These are phyloP conservation scores for Haplosporangium sp. DNA, from an alignment of 371 early-diverging fungal genomes.

Conservation along the genomic window DNA sequence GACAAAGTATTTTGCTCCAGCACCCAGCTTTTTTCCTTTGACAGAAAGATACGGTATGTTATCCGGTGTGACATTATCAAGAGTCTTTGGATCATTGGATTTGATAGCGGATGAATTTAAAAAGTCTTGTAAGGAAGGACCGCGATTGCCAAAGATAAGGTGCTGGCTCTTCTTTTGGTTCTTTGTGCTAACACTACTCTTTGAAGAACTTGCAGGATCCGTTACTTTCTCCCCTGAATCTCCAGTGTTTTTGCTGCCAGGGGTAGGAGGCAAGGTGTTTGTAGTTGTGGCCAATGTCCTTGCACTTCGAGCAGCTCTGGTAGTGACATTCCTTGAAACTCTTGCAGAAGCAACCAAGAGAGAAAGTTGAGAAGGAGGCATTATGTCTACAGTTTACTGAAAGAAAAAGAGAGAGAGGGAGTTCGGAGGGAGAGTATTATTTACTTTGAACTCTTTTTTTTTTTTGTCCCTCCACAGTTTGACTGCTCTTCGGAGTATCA, in stretches of 20 bases:
- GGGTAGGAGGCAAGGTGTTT: constrained; percentile 13
- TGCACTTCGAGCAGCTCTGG: background rate
- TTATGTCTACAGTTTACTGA: background rate
- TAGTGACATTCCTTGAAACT: background rate
- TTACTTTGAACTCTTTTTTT: background rate
- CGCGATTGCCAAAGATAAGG: constrained; percentile 74
- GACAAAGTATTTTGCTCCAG: constrained; percentile 67
- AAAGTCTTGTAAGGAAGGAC: constrained; percentile 78
- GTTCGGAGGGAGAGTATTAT: no score
- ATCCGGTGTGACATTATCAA: constrained; percentile 50
- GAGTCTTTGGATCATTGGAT: constrained; percentile 24
- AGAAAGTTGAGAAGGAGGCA: constrained; percentile 2
- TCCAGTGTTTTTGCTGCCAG: background rate
- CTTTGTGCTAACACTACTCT: background rate
- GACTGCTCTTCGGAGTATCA: background rate
- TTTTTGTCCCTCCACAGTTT: background rate
- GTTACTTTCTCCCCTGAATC: background rate
- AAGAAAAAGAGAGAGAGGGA: background rate
- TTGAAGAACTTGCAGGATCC: background rate
- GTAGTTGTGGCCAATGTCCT: constrained; percentile 31
- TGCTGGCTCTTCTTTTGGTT: constrained; percentile 48
- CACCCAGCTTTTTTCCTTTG: constrained; percentile 57
- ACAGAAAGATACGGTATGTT: constrained; percentile 68
- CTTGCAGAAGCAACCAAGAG: constrained; percentile 9
- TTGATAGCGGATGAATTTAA: constrained; percentile 53